Conservation (phyloP, 2,329 filamentous ascomycete genomes). For the Calonectria hongkongensis region DNA sequence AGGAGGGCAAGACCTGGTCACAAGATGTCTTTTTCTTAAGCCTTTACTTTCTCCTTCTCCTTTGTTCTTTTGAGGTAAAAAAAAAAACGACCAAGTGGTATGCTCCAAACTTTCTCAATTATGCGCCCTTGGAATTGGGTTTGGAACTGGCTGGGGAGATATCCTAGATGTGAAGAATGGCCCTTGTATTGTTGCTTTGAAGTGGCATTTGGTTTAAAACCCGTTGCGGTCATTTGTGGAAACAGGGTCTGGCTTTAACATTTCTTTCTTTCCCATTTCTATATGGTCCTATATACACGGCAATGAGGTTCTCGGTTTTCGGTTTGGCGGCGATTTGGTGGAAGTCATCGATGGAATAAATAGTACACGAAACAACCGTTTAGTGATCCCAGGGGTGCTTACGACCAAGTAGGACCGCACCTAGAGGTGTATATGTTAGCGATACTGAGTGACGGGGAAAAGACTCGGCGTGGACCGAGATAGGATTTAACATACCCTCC, state of each 20-base stretch:
- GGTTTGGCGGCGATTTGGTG: constrained; percentile 29
- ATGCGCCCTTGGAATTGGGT: no score
- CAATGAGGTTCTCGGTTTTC: constrained; percentile 32
- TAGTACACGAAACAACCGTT: constrained; percentile 54
- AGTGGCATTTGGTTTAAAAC: no score
- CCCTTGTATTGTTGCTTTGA: background rate
- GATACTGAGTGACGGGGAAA: background rate
- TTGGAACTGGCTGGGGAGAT: background rate
- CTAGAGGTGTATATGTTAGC: constrained; percentile 59
- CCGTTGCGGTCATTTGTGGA: constrained; percentile 72
- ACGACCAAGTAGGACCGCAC: constrained; percentile 88
- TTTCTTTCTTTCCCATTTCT: constrained; percentile 19
- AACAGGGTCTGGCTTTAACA: constrained; percentile 48
- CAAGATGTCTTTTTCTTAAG: no score
- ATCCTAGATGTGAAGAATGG: background rate
- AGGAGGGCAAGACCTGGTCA: no score
- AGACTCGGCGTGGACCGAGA: background rate
- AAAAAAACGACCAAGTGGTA: no score
- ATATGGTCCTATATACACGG: constrained; percentile 49
- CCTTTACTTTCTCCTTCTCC: no score
- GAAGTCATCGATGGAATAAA: constrained; percentile 43
- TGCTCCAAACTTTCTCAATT: no score
- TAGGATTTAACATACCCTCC: constrained; percentile 77
- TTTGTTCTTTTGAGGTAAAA: no score
- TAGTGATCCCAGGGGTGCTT: constrained; percentile 98